phyloP scores from a whole-genome alignment of 2,329 filamentous ascomycete species.

The Aaosphaeria pasadenensis region DNA sequence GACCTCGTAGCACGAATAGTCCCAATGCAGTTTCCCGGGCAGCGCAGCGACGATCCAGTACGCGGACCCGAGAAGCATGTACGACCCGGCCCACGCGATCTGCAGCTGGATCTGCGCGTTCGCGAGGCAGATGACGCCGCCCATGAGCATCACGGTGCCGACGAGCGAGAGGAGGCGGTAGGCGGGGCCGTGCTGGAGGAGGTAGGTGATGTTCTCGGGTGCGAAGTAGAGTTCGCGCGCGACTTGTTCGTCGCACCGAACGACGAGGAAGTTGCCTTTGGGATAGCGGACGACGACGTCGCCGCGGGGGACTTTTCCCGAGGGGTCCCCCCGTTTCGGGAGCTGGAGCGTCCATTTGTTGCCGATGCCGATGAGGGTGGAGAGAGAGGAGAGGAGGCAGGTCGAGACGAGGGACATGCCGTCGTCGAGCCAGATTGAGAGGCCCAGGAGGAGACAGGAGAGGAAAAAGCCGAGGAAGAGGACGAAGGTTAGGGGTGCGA shows the following conservation, averaged over 20 bases:
- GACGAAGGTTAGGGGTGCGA: constrained; percentile 46
- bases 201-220: constrained; percentile 49
- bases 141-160: constrained; percentile 52
- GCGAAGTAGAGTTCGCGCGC: constrained; percentile 53
- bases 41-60: constrained; percentile 53
- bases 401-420: constrained; percentile 52
- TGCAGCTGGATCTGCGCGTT: constrained; percentile 49
- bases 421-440: constrained; percentile 46
- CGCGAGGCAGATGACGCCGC: constrained; percentile 50
- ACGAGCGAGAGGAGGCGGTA: constrained; percentile 49
- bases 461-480: constrained; percentile 45
- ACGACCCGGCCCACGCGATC: constrained; percentile 49
- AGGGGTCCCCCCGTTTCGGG: constrained; percentile 31
- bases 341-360: constrained; percentile 50
- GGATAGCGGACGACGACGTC: constrained; percentile 52
- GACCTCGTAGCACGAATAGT: constrained; percentile 45
- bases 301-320: constrained; percentile 34
- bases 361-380: constrained; percentile 47
- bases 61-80: constrained; percentile 48
- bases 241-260: constrained; percentile 49
- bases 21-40: constrained; percentile 47
- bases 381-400: constrained; percentile 47
- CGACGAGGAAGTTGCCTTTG: constrained; percentile 50
- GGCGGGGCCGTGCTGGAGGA: constrained; percentile 36
- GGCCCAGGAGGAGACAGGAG: constrained; percentile 41